Base-by-base conservation (phyloP, 2,329 filamentous ascomycete species). In the Trichophyton benhamiae region DNA sequence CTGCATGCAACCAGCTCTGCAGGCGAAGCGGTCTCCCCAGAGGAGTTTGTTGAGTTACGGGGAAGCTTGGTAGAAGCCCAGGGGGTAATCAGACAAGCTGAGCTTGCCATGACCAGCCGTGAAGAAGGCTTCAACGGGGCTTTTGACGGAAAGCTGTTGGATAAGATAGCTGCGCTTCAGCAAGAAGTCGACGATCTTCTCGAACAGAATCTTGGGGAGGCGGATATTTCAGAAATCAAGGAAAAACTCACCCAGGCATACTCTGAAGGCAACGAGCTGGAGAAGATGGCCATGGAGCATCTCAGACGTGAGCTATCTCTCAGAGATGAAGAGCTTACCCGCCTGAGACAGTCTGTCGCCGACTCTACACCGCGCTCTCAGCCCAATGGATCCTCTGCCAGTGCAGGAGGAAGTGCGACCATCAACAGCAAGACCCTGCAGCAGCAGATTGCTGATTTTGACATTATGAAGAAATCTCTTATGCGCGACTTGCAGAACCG, bases 401-500 rank as follows among this genome's bases (percentile, higher is more conserved):
- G 76, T 79, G 81, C 86, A 27, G 89, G 85, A 65, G 84, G 84
- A 49, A 75, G 78, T 20, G 76, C 79, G 59, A 76, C 87, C 71
- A 78, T 84, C 61, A 89, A 89, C 69, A 88, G 88, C 80, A 96
- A 96, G 82, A 95, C 90, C 11, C 84, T 97, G 52, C 91, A 95
- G 73, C 92, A 99, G 78, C 94, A 97, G 77, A 95, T 99, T 75
- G 89, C 92, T 62, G 94, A 99, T 73, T 99, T 99, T 69, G 94
- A 99, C 75, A 88, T 90, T 63, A 99, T 99, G 91, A 99, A 99
- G 85, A 99, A 99, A 84, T 95, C 89, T 67, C 81, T 99, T 67
- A 99, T 99, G 94, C 89, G 94, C 62, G 94, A 99, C 76, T 80
- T 99, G 66, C 94, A 99, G 76, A 97, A 99, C 79, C 87, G 94